A percentile compares a stretch with the other conserved stretches of the same genome.
These are phyloP conservation scores for Aphanomyces euteiches DNA, from an alignment of 352 stramenopile genomes.

Conservation along the genomic window DNA sequence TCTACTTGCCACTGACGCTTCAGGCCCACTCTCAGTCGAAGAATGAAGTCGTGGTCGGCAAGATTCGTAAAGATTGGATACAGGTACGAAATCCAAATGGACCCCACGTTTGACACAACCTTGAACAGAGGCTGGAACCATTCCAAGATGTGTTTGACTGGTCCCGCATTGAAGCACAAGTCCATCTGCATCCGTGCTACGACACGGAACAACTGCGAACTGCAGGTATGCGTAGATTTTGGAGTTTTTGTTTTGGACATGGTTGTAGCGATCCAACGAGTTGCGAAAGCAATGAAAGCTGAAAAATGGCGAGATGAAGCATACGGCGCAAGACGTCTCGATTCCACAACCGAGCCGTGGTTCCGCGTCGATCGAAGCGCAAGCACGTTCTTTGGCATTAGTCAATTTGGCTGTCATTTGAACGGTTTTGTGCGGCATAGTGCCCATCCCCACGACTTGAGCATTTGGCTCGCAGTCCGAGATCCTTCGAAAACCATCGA, in stretches of 20 bases:
- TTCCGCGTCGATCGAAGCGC: constrained; percentile 66
- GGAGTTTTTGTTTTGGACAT: neutral
- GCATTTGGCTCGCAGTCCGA: constrained; percentile 61
- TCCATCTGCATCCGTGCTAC: constrained; percentile 1
- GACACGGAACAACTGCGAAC: constrained; percentile 5
- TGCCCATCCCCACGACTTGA: constrained; percentile 35
- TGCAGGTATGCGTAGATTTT: neutral
- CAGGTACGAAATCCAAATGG: neutral
- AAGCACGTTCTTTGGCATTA: constrained; percentile 57
- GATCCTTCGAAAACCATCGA: constrained; percentile 50
- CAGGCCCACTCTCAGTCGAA: neutral
- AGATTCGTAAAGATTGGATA: constrained; percentile 6
- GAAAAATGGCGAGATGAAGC: constrained; percentile 55
- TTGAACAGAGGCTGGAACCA: neutral
- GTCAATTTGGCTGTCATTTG: constrained; percentile 62
- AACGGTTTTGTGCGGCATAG: constrained; percentile 57
- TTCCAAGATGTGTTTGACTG: constrained; percentile 25
- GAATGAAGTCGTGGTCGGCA: neutral
- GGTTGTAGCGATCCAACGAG: constrained; percentile 11
- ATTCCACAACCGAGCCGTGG: constrained; percentile 40
- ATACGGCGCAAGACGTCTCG: constrained; percentile 52
- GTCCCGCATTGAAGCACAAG: neutral
- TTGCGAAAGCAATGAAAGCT: neutral
- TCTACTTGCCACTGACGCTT: constrained; percentile 8
- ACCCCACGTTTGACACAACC: neutral